Evolutionary conservation across 345 rosid species (phyloP).

Genomic region (Zanthoxylum bungeanum): DNA sequence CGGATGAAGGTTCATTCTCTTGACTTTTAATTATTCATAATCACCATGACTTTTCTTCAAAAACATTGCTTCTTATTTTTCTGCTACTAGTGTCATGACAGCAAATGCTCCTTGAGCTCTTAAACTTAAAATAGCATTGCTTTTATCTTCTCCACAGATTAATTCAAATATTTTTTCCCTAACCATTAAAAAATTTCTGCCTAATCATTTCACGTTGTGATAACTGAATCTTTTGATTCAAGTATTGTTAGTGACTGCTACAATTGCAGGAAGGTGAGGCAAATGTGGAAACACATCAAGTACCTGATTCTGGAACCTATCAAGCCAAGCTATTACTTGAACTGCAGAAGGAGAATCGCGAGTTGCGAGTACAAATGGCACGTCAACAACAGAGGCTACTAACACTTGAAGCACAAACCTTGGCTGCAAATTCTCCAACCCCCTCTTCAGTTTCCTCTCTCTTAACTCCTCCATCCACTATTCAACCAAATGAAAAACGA

Average conservation of each 20-base stretch:
- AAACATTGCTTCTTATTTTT: background rate
- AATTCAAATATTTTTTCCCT: background rate
- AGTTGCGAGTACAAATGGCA: slow-evolving; percentile 67
- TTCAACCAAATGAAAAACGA: slow-evolving; percentile 51
- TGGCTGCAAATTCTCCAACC: slow-evolving; percentile 71
- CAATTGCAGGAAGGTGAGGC: slow-evolving; percentile 46
- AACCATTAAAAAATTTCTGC: background rate
- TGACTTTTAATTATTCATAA: background rate
- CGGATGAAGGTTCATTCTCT: slow-evolving; percentile 48
- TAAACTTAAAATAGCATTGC: background rate
- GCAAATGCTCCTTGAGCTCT: background rate
- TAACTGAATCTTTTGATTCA: background rate
- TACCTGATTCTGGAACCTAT: slow-evolving; percentile 48
- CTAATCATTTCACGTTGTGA: background rate
- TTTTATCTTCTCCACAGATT: background rate
- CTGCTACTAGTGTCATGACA: background rate
- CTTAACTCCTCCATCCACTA: slow-evolving; percentile 71
- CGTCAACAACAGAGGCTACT: slow-evolving; percentile 73
- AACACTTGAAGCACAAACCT: slow-evolving; percentile 61
- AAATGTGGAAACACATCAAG: slow-evolving; percentile 46
- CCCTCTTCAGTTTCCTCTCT: slow-evolving; percentile 73
- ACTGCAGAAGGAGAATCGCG: slow-evolving; percentile 84
- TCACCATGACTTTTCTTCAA: background rate
- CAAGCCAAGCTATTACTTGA: slow-evolving; percentile 74
- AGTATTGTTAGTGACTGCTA: background rate